Evolutionary conservation across 2,329 filamentous ascomycete genomes (phyloP).

Genomic region (Cladosporium sp.): DNA sequence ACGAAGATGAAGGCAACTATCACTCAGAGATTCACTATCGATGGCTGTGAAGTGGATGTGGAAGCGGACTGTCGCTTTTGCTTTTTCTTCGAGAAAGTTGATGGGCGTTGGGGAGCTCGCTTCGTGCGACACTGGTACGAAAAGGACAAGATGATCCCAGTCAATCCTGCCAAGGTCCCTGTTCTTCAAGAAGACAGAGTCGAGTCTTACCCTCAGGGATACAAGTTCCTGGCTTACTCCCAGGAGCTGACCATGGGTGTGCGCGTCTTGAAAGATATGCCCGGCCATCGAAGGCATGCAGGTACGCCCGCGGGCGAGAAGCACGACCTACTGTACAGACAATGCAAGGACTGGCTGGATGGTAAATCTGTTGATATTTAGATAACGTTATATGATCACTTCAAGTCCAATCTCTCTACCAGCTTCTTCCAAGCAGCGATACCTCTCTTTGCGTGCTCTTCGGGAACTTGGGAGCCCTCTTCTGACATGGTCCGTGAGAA

Average conservation of each 20-base stretch:
- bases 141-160: conserved; percentile 47
- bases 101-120: conserved; percentile 39
- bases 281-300: conserved; percentile 39
- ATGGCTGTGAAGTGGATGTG: conserved; percentile 40
- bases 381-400: neutral
- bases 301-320: conserved; percentile 36
- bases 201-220: conserved; percentile 40
- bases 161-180: conserved; percentile 42
- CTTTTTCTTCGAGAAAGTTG: conserved; percentile 22
- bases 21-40: conserved; percentile 45
- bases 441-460: conserved; percentile 49
- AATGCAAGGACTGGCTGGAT: conserved; percentile 44
- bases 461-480: conserved; percentile 48
- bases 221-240: conserved; percentile 44
- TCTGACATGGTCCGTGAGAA: conserved; percentile 59
- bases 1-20: conserved; percentile 51
- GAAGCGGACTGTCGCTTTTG: conserved; percentile 41
- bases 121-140: conserved; percentile 50
- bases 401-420: conserved; percentile 21
- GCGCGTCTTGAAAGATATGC: conserved; percentile 42
- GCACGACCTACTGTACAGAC: conserved; percentile 44
- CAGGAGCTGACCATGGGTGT: conserved; percentile 47
- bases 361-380: conserved; percentile 22
- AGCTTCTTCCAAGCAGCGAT: conserved; percentile 46
- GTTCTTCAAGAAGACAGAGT: conserved; percentile 39